Percentiles rank a stretch among this genome's conserved stretches.
phyloP scores from a whole-genome alignment of 164 flowering plant species.

The grape (Vitis vinifera) region DNA sequence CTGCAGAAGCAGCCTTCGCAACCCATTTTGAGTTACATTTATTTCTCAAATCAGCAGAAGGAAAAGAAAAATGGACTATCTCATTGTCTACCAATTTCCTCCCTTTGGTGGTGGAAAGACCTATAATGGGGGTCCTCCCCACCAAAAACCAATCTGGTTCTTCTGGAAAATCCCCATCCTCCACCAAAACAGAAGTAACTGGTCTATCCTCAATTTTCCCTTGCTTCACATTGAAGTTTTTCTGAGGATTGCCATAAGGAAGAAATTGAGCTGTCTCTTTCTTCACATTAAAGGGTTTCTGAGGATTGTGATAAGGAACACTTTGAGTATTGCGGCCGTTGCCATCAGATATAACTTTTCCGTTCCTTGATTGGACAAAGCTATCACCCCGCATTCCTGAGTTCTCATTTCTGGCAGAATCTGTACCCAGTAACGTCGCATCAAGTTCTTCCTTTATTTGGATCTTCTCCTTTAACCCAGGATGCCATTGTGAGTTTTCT shows the following conservation, averaged over 20 bases:
- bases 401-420: slow-evolving; percentile 3
- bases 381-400: background rate
- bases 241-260: background rate
- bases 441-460: slow-evolving; percentile 18
- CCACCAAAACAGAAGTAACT: slow-evolving; percentile 29
- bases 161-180: slow-evolving; percentile 65
- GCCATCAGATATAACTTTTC: background rate
- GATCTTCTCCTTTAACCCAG: background rate
- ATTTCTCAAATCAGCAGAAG: slow-evolving; percentile 13
- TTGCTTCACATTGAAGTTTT: slow-evolving; percentile 4
- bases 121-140: slow-evolving; percentile 50
- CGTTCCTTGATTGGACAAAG: background rate
- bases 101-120: slow-evolving; percentile 62
- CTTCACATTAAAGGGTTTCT: slow-evolving; percentile 8
- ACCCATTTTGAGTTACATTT: slow-evolving; percentile 11
- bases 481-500: background rate
- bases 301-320: background rate
- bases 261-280: background rate
- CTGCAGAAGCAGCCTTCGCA: slow-evolving; percentile 19
- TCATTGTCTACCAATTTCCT: slow-evolving; percentile 61
- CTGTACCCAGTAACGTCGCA: background rate
- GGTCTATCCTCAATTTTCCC: slow-evolving; percentile 9
- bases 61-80: slow-evolving; percentile 63
- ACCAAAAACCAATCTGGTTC: slow-evolving; percentile 73
- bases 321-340: background rate